phyloP scores from a whole-genome alignment of 305 asterid genomes.

The Rubia balearica region DNA sequence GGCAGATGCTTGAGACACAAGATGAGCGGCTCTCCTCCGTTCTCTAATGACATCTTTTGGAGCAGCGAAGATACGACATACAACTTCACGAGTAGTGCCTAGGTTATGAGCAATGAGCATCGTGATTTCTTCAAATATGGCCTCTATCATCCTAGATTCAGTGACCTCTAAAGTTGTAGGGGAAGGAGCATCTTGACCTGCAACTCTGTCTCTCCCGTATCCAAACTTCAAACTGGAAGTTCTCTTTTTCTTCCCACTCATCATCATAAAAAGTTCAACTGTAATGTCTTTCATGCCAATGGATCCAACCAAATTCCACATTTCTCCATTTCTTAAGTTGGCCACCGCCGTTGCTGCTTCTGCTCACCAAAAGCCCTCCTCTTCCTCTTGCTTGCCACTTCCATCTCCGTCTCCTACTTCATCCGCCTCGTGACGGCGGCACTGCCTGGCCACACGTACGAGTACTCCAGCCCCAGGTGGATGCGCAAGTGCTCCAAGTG shows the following conservation, averaged over 20 bases:
- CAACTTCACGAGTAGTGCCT: slow-evolving; percentile 25
- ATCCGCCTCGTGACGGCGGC: too few relatives aligned
- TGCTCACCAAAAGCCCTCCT: too few relatives aligned
- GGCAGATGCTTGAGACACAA: slow-evolving; percentile 27
- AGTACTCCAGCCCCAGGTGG: too few relatives aligned
- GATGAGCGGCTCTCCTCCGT: slow-evolving; percentile 34
- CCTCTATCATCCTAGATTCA: slow-evolving; percentile 16
- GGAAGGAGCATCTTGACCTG: neutral
- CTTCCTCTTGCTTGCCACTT: too few relatives aligned
- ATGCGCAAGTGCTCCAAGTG: too few relatives aligned
- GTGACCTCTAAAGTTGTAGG: neutral
- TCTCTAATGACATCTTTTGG: slow-evolving; percentile 31
- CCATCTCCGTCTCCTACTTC: too few relatives aligned
- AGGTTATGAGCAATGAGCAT: slow-evolving; percentile 23
- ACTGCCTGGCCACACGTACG: too few relatives aligned
- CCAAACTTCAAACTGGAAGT: slow-evolving; percentile 41
- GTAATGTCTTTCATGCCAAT: too few relatives aligned
- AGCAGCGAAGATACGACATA: slow-evolving; percentile 23
- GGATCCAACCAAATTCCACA: too few relatives aligned
- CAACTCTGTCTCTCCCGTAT: slow-evolving; percentile 32
- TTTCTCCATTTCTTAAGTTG: too few relatives aligned
- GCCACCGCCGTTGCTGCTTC: too few relatives aligned
- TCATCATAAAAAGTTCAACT: too few relatives aligned
- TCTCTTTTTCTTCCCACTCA: slow-evolving; percentile 32
- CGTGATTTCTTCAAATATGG: slow-evolving; percentile 26